Conservation (phyloP, 2,329 filamentous ascomycete genomes). For the Pezicula radicicola region DNA sequence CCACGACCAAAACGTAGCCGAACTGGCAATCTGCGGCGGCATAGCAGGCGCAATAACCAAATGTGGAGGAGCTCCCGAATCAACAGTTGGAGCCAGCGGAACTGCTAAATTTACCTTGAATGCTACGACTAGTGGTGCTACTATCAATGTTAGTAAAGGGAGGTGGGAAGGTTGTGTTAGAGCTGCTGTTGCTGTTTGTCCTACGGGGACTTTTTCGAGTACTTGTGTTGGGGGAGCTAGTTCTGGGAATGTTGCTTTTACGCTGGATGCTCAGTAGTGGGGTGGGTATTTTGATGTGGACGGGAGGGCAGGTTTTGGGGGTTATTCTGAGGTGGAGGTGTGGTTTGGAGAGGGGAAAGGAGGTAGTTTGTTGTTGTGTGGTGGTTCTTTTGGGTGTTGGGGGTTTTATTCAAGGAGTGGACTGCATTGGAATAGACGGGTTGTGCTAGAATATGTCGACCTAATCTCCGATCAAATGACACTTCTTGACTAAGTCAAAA, state of each 20-base stretch:
- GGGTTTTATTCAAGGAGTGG: too few relatives aligned
- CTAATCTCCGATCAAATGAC: too few relatives aligned
- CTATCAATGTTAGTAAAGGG: slow-evolving; percentile 50
- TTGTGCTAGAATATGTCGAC: too few relatives aligned
- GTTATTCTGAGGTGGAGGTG: too few relatives aligned
- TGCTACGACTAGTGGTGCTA: slow-evolving; percentile 38
- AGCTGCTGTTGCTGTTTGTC: slow-evolving; percentile 36
- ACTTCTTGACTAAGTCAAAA: too few relatives aligned
- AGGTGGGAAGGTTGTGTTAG: slow-evolving; percentile 52
- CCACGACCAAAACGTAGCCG: slow-evolving; percentile 33
- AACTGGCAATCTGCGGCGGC: slow-evolving; percentile 45
- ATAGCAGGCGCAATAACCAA: slow-evolving; percentile 42
- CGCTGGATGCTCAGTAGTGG: slow-evolving; percentile 6
- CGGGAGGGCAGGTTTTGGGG: too few relatives aligned
- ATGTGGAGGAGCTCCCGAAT: slow-evolving; percentile 40
- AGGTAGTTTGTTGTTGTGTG: too few relatives aligned
- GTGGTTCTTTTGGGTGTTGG: too few relatives aligned
- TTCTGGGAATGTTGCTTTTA: slow-evolving; percentile 19
- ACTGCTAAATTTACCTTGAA: slow-evolving; percentile 46
- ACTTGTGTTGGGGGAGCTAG: slow-evolving; percentile 23
- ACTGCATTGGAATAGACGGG: too few relatives aligned
- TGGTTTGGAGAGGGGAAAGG: too few relatives aligned
- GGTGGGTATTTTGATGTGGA: neutral
- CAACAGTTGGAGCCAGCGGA: slow-evolving; percentile 40
- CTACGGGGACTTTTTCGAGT: slow-evolving; percentile 16